Base-by-base conservation (phyloP, 1,139 yeast species). In the Magnusiomyces magnusii region DNA sequence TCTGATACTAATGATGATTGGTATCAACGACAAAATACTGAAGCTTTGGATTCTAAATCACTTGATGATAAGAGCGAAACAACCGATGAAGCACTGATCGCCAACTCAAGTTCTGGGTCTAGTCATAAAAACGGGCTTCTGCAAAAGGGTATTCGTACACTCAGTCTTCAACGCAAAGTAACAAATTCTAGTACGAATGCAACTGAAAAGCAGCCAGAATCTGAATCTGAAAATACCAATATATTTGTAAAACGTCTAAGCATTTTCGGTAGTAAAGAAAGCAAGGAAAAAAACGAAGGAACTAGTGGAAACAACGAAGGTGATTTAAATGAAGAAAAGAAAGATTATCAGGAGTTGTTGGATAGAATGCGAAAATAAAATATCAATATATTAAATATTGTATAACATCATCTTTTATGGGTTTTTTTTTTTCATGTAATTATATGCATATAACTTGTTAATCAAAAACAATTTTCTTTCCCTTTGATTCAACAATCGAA, bases 401-500 rank as follows among this genome's bases (percentile, higher is more conserved):
- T 31, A 31, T 31, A 31, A 13, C 13, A 7, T 7, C 13, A 31
- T 7, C 36, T 31, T 31, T 31, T 31, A 7, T 7, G 7, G 7
- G 2, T n/a, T 44, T 44, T 19, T 17, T 54, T 42, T 42, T 51
- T 27, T 56, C 47, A 52, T 53, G 53, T 50, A 50, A 53, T 13
- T 31, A 13, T 31, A 31, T 31, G 36, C 36, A 31, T 53, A 52
- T 53, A 52, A 51, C 42, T 13, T n/a, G 23, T 57, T 66, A 69
- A 55, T 78, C 78, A 69, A 92, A 92, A 3, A 84, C 86, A 57
- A 80, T 79, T 73, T 91, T 93, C 75, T 89, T 92, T 71, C 98
- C 99, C n/a, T 85, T 78, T 0, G 97, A 87, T 55, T 89, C 84
- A 42, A 90, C 96, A 68, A 93, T 89, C 3, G 96, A 93, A 25